Conservation (phyloP, 306 rosid species). For the Styphnolobium japonicum region DNA sequence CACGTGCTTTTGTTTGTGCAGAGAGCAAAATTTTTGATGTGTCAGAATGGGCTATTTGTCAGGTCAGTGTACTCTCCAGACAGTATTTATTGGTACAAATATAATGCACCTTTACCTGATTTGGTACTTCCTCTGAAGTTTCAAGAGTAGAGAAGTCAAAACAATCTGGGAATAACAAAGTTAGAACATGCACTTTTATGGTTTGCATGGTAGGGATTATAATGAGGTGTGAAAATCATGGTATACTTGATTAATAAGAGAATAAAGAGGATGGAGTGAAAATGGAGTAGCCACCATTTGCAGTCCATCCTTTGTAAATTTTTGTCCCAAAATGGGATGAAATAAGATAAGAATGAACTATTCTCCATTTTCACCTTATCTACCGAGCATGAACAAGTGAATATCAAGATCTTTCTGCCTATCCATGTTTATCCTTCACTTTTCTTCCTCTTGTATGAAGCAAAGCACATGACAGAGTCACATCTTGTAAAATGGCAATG, state of each 20-base stretch:
- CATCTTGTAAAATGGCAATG: neutral
- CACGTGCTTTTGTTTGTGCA: conserved; percentile 97
- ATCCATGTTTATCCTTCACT: neutral
- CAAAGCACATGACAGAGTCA: neutral
- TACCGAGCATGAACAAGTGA: neutral
- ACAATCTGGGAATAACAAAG: neutral
- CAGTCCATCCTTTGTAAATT: neutral
- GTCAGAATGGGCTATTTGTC: conserved; percentile 99
- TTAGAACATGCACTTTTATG: conserved; percentile 6
- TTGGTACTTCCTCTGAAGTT: conserved; percentile 1
- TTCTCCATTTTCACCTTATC: neutral
- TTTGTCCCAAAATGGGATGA: neutral
- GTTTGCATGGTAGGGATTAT: neutral
- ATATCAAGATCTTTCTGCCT: neutral
- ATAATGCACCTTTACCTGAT: conserved; percentile 3
- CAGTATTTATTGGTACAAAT: neutral
- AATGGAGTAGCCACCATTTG: neutral
- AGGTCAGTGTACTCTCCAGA: conserved; percentile 60
- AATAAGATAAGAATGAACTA: neutral
- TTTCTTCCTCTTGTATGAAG: neutral
- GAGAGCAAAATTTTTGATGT: conserved; percentile 97
- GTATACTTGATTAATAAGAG: neutral
- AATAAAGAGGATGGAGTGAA: neutral
- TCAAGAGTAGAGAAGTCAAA: neutral
- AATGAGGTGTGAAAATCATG: neutral